Base-by-base conservation (phyloP, 305 asterid species). In the Fraxinus angustifolia region DNA sequence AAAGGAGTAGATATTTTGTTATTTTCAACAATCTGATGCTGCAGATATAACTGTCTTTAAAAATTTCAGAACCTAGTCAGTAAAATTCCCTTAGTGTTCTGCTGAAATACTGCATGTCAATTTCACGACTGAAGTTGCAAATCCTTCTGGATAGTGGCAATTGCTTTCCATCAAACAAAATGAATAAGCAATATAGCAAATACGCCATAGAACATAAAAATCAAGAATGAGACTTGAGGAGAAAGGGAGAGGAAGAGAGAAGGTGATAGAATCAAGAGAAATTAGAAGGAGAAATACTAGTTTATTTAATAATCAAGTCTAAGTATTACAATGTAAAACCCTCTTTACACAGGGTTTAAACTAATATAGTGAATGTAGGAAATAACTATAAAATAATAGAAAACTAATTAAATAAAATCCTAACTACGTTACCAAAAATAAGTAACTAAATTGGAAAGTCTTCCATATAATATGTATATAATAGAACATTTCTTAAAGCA, bases 71-170 rank as follows among this genome's bases (percentile, higher is more conserved):
- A 14, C 62, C 70, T 48, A 76, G 45, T 16, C 1, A 6, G 35
- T 50, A 50, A 28, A 76, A 26, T 53, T 71, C 67, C 19, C 42
- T 2, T 35, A 28, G 19, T 75, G 16, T 14, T 48, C 50, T 58
- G 11, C 68, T 17, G 8, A 75, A 73, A 58, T 34, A 77, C 58
- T 36, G n/a, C 45, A 4, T 6, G 16, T 11, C 75, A 65, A 81
- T n/a, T 72, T 17, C 48, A 30, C 31, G 45, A 71, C 33, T 45
- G 77, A 56, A 76, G 71, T 81, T 73, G 67, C 71, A 76, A 38
- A 45, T 81, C 33, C 42, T 71, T 80, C 45, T 8, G 45, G 81
- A 80, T 34, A 78, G 53, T 38, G 6, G 35, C 76, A 60, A 71
- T 8, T 10, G 73, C 30, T 80, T 67, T 58, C 75, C 11, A 73